These are phyloP conservation scores for Hypoxylon perforatum DNA, from an alignment of 495 filamentous ascomycete genomes.

Conservation along the genomic window DNA sequence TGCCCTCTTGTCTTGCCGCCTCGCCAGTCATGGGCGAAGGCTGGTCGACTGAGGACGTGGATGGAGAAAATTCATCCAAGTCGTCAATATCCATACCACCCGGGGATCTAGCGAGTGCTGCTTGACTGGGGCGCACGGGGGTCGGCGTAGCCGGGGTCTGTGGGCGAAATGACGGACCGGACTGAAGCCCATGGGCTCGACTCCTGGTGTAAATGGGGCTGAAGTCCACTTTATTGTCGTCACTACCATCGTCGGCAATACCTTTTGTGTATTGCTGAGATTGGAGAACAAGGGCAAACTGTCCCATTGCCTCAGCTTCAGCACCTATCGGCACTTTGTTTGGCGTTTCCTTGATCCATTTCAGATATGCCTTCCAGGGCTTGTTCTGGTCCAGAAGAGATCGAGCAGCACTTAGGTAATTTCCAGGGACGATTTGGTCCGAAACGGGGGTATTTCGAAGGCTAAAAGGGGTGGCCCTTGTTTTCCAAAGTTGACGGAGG, in stretches of 20 bases:
- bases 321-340: neutral
- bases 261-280: neutral
- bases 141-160: neutral
- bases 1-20: conserved; percentile 4
- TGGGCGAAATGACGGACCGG: neutral
- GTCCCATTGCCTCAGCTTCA: neutral
- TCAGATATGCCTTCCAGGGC: neutral
- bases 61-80: conserved; percentile 1
- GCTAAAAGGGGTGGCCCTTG: neutral
- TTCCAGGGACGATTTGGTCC: neutral
- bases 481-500: neutral
- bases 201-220: neutral
- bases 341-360: neutral
- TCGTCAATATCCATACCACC: neutral
- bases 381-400: neutral
- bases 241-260: neutral
- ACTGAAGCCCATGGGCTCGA: neutral
- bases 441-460: neutral
- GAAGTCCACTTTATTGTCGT: neutral
- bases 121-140: neutral
- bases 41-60: neutral
- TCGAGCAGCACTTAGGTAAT: neutral
- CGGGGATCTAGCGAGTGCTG: neutral
- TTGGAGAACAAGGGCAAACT: neutral
- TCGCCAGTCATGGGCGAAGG: conserved; percentile 5